Evolutionary conservation across 169 alveolate species (phyloP).

Genomic region (Haemoproteus tartakovskyi): DNA sequence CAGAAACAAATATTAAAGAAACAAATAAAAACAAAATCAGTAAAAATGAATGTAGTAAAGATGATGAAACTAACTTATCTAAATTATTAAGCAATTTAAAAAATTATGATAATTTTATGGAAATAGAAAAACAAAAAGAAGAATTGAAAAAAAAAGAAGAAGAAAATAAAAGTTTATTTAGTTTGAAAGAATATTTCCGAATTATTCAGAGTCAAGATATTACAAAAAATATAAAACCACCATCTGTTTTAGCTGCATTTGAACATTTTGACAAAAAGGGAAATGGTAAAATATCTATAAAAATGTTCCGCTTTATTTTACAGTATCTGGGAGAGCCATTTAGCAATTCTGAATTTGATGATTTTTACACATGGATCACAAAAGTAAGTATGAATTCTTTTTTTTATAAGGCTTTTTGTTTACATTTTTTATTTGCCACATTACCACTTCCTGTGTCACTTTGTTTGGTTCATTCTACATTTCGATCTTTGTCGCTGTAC

Average conservation of each 20-base stretch:
- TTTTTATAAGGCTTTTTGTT: too few relatives aligned
- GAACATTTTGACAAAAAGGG: constrained; percentile 61
- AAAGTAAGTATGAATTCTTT: constrained; percentile 41
- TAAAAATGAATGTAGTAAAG: background rate
- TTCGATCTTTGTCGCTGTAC: too few relatives aligned
- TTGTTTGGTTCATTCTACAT: too few relatives aligned
- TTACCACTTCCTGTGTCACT: too few relatives aligned
- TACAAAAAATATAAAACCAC: constrained; percentile 48
- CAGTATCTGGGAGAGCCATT: constrained; percentile 62
- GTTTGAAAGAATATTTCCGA: constrained; percentile 45
- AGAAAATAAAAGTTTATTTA: constrained; percentile 59
- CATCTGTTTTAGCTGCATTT: constrained; percentile 42
- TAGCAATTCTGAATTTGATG: constrained; percentile 53
- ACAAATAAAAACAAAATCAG: background rate
- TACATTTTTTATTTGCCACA: too few relatives aligned
- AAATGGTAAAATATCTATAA: constrained; percentile 49
- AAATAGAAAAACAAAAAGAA: constrained; percentile 52
- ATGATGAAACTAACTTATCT: constrained; percentile 29
- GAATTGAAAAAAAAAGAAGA: constrained; percentile 43
- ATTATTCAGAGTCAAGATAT: constrained; percentile 55
- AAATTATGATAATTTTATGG: constrained; percentile 55
- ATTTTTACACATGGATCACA: constrained; percentile 49
- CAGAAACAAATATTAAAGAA: background rate
- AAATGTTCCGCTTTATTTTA: constrained; percentile 37
- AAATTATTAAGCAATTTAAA: constrained; percentile 35